A percentile compares a stretch with the other conserved stretches of the same genome.
phyloP scores from a whole-genome alignment of 805 yeast species.

The Maudiozyma turicensis region DNA sequence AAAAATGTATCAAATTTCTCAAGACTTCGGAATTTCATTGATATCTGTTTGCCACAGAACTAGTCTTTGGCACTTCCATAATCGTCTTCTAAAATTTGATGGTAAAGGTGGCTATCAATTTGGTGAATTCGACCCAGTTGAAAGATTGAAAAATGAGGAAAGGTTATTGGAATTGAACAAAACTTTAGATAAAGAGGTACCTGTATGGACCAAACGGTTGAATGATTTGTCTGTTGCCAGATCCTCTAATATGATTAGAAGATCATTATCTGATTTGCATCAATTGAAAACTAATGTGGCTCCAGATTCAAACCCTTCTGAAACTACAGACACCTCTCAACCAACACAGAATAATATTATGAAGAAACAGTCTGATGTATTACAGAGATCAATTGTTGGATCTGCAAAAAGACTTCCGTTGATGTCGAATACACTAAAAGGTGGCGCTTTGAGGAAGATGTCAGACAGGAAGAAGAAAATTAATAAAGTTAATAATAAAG shows the following conservation, averaged over 20 bases:
- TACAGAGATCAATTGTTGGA: neutral
- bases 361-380: neutral
- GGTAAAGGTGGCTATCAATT: slow-evolving; percentile 68
- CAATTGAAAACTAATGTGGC: neutral
- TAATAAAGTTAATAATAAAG: neutral
- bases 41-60: slow-evolving; percentile 89
- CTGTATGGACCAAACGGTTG: slow-evolving; percentile 56
- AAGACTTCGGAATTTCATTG: slow-evolving; percentile 66
- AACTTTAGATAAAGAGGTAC: slow-evolving; percentile 55
- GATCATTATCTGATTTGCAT: slow-evolving; percentile 25
- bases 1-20: slow-evolving; percentile 78
- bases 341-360: neutral
- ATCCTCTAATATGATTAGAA: slow-evolving; percentile 27
- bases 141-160: slow-evolving; percentile 65
- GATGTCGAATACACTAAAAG: neutral
- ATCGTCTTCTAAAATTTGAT: slow-evolving; percentile 70
- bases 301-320: neutral
- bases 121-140: slow-evolving; percentile 57
- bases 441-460: neutral
- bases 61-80: slow-evolving; percentile 87
- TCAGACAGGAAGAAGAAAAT: neutral
- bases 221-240: slow-evolving; percentile 49
- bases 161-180: slow-evolving; percentile 66
- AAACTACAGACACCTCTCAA: neutral
- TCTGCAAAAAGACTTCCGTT: slow-evolving; percentile 1